Base-by-base conservation (phyloP, 2,329 filamentous ascomycete genomes). In the Lanzia echinophila region DNA sequence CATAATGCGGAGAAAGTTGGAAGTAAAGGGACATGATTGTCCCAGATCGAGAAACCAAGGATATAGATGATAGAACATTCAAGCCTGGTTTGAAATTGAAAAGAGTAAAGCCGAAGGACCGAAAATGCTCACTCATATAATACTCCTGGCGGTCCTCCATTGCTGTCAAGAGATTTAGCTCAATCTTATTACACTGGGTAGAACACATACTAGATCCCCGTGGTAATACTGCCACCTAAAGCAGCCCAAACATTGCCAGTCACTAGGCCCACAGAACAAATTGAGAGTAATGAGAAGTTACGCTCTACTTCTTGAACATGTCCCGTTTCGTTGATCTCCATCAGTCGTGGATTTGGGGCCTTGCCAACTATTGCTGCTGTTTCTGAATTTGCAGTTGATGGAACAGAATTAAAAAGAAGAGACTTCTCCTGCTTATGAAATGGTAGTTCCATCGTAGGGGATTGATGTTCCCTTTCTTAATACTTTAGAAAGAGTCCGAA, bases 141-240 rank as follows among this genome's bases (percentile, higher is more conserved):
- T 0, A 83, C 77, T 13, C 81, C 81, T 0, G 82, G 77, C 0
- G 80, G 77, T 0, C 82, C 82, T 57, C 82, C 82, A 67, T 85
- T 84, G 63, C 72, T 75, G 82, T 73, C 20, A 76, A 76, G 45
- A 3, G 75, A 39, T 10, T 55, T 41, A 55, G 51, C 41, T 17
- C 7, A 8, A 7, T 50, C 24, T 34, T 19, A n/a, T n/a, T n/a
- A n/a, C n/a, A n/a, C n/a, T n/a, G 11, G 3, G 19, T 17, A 20
- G 5, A 34, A 8, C 8, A 48, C 52, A 51, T 48, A 58, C 59
- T 64, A 63, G 24, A 65, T 63, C 2, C 62, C 60, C 36, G 61
- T 58, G 24, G 74, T 72, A 60, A 76, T 73, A 24, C 69, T 72
- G n/a, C 73, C 73, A 50, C 73, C 74, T n/a, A 76, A 54, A 5